Evolutionary conservation across 768 basidiomycete genomes (phyloP).

Genomic region (Mycena galopus): DNA sequence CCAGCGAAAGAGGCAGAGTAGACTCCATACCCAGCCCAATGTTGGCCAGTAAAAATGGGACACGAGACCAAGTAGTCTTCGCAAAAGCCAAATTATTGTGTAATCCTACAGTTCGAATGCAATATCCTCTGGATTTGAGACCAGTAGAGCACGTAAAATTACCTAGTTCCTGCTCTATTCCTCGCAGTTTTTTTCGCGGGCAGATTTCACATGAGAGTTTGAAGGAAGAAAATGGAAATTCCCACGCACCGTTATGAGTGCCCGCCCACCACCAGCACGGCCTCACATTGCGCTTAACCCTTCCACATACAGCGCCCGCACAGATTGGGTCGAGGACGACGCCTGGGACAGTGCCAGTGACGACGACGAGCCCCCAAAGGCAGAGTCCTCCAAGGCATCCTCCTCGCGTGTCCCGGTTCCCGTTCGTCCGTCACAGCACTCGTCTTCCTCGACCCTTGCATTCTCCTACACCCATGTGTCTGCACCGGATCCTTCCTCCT

Average conservation of each 20-base stretch:
- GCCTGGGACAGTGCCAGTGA: slow-evolving; percentile 85
- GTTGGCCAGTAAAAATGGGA: too few species aligned
- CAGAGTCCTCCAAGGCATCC: slow-evolving; percentile 67
- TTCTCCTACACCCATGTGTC: slow-evolving; percentile 87
- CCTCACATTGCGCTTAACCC: slow-evolving; percentile 79
- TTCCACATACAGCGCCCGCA: slow-evolving; percentile 48
- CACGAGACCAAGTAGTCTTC: too few species aligned
- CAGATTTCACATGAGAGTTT: too few species aligned
- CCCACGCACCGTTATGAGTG: slow-evolving; percentile 50
- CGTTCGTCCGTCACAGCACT: slow-evolving; percentile 52
- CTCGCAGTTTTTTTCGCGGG: too few species aligned
- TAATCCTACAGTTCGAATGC: too few species aligned
- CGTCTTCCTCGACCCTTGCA: slow-evolving; percentile 77
- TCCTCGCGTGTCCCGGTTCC: slow-evolving; percentile 60
- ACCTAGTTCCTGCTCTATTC: too few species aligned
- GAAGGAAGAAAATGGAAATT: neutral
- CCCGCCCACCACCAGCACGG: slow-evolving; percentile 78
- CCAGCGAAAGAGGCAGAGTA: too few species aligned
- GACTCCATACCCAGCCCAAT: too few species aligned
- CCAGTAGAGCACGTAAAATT: too few species aligned
- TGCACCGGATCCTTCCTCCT: slow-evolving; percentile 81
- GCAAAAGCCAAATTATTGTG: too few species aligned
- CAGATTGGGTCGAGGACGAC: slow-evolving; percentile 88
- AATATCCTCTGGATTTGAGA: too few species aligned
- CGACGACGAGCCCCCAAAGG: slow-evolving; percentile 60